Base-by-base conservation (phyloP, 768 basidiomycete species). In the Rhodotorula toruloides region DNA sequence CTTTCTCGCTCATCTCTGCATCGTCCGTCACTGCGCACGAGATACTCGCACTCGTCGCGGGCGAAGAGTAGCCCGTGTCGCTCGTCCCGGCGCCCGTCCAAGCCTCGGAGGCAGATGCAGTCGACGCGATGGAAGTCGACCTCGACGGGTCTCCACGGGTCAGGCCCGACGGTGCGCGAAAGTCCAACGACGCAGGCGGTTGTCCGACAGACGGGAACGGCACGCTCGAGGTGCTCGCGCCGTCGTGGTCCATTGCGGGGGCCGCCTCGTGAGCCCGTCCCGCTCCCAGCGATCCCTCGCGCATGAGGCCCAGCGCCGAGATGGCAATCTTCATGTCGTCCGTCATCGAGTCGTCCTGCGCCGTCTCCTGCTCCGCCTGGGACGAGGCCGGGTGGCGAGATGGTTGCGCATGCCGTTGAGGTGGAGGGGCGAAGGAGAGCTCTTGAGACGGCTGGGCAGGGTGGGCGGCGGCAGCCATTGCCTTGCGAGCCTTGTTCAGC, bases 271-370 rank as follows among this genome's bases (percentile, higher is more conserved):
- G 43, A 29, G n/a, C 22, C 42, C 12, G 19, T 27, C 40, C 3
- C 13, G 10, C 43, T 2, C 25, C n/a, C n/a, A 43, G 40, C 17
- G 48, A 34, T 13, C 66, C 61, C 13, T 57, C 49, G 10, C 54
- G 56, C 59, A 56, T 61, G 50, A 67, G 44, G 9, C 66, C 66
- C 9, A 67, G 52, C 12, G 66, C 66, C 0, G 39, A 43, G 6
- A 67, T 27, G 29, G 66, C 66, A 17, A 59, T 11, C 10, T 50
- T 46, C 37, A 67, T 47, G 47, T 67, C 66, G 52, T 67, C 66
- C 50, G 60, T 63, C 66, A 67, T 67, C 17, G 25, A 1, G 22
- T 63, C 27, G 46, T 67, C 66, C n/a, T n/a, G n/a, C n/a, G 13
- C 17, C 40, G 21, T 60, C 47, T 17, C n/a, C n/a, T n/a, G n/a